These are phyloP conservation scores for Paspalum vaginatum DNA, from an alignment of 176 grass and related monocot species.

Conservation along the genomic window DNA sequence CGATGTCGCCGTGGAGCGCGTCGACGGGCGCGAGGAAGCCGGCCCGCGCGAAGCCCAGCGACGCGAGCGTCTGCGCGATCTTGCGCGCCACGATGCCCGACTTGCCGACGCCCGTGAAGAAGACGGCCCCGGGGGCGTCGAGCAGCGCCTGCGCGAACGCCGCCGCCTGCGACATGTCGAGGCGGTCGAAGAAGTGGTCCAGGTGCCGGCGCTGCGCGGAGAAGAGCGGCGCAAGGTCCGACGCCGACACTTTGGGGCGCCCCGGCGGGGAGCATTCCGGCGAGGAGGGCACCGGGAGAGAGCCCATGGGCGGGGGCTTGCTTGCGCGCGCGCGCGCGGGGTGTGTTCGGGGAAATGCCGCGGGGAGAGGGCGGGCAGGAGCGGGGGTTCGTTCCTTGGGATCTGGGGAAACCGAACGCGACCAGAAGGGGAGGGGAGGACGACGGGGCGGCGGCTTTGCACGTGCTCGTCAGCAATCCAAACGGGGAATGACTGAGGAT, in stretches of 20 bases:
- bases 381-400: background rate
- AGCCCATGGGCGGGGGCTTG: conserved; percentile 39
- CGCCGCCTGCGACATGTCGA: conserved; percentile 69
- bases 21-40: conserved; percentile 81
- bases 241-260: conserved; percentile 47
- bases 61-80: conserved; percentile 85
- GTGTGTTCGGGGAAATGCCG: conserved; percentile 37
- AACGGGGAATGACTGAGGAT: background rate
- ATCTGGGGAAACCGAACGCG: conserved; percentile 17
- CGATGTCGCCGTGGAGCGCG: conserved; percentile 95
- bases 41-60: conserved; percentile 73
- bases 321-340: background rate
- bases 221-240: conserved; percentile 64
- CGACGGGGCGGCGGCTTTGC: conserved; percentile 1
- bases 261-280: background rate
- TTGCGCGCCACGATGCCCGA: conserved; percentile 84
- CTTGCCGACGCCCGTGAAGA: conserved; percentile 96
- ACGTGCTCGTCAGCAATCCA: background rate
- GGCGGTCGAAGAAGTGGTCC: conserved; percentile 78
- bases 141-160: conserved; percentile 77
- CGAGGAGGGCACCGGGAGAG: conserved; percentile 31
- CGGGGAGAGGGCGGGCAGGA: background rate
- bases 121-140: conserved; percentile 71
- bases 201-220: conserved; percentile 67
- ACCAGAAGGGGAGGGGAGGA: too few species aligned